These are phyloP conservation scores for Lachnellula occidentalis DNA, from an alignment of 2,329 filamentous ascomycete species.

Conservation along the genomic window DNA sequence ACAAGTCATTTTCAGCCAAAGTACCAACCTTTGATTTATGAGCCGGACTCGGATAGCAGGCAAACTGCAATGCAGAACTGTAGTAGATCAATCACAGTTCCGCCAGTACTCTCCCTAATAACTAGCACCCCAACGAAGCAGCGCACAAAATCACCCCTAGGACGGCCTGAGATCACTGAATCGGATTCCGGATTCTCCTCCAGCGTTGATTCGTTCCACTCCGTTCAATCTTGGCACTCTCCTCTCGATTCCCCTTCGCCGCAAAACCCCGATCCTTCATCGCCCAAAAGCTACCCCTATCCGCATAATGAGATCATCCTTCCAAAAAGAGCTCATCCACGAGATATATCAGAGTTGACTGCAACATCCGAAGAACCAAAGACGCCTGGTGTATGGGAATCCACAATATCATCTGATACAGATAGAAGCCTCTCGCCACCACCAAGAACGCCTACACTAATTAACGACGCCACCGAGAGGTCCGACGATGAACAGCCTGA, in stretches of 20 bases:
- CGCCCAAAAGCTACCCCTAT: constrained; percentile 33
- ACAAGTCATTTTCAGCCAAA: constrained; percentile 25
- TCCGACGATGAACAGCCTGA: constrained; percentile 37
- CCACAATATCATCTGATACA: constrained; percentile 3
- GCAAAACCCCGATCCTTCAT: constrained; percentile 39
- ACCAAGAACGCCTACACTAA: constrained; percentile 40
- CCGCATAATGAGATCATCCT: constrained; percentile 37
- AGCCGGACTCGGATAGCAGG: constrained; percentile 27
- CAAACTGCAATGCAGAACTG: constrained; percentile 30
- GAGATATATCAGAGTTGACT: constrained; percentile 32
- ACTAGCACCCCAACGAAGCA: constrained; percentile 38
- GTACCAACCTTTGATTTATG: constrained; percentile 25
- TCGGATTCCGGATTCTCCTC: constrained; percentile 38
- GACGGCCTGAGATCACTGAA: constrained; percentile 19
- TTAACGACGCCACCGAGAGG: constrained; percentile 37
- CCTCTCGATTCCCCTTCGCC: constrained; percentile 39
- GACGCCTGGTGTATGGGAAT: constrained; percentile 23
- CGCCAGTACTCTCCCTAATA: constrained; percentile 39
- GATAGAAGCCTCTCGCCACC: constrained; percentile 15
- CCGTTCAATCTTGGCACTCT: constrained; percentile 47
- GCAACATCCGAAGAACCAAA: constrained; percentile 20
- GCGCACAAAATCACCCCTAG: constrained; percentile 21
- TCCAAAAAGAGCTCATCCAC: constrained; percentile 30
- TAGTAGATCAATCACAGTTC: constrained; percentile 33
- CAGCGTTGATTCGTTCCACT: constrained; percentile 50